Conservation (phyloP, 768 basidiomycete genomes). For the Tricholoma hemisulphureum region DNA sequence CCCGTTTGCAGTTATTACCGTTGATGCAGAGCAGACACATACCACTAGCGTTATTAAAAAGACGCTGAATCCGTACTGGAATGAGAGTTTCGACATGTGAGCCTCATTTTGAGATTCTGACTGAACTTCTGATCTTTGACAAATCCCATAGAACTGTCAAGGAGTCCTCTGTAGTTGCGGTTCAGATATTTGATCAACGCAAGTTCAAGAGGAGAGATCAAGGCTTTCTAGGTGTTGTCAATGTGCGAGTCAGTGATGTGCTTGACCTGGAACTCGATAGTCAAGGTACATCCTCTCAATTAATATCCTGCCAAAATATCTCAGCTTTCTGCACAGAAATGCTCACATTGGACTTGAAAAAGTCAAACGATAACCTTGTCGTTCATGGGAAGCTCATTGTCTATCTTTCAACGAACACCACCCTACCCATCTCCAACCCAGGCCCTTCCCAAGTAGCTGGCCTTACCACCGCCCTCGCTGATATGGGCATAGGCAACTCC, state of each 20-base stretch:
- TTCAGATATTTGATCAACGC: conserved; percentile 98
- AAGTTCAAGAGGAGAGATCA: conserved; percentile 99
- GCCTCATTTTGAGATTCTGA: conserved; percentile 22
- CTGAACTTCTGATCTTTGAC: conserved; percentile 4
- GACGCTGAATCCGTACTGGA: conserved; percentile 94
- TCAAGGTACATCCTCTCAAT: conserved; percentile 65
- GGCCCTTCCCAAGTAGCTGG: conserved; percentile 71
- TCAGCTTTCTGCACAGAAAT: conserved; percentile 61
- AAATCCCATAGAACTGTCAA: conserved; percentile 74
- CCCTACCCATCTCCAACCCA: conserved; percentile 79
- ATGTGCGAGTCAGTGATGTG: conserved; percentile 86
- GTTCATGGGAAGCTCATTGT: conserved; percentile 98
- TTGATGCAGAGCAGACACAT: conserved; percentile 96
- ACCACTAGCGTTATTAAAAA: conserved; percentile 98
- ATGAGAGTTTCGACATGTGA: conserved; percentile 97
- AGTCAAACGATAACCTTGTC: conserved; percentile 97
- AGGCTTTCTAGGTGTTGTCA: conserved; percentile 97
- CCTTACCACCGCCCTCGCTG: conserved; percentile 55
- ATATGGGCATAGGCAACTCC: conserved; percentile 61
- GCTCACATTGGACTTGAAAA: conserved; percentile 94
- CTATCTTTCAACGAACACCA: conserved; percentile 90
- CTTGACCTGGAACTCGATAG: conserved; percentile 90
- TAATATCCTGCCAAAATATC: conserved; percentile 1
- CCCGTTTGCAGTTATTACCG: conserved; percentile 97
- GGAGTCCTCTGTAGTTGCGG: conserved; percentile 96